Percentiles rank a stretch among this genome's conserved stretches.
Conservation (phyloP, 1,284 basidiomycete species). For the Kalmanozyma brasiliensis region DNA sequence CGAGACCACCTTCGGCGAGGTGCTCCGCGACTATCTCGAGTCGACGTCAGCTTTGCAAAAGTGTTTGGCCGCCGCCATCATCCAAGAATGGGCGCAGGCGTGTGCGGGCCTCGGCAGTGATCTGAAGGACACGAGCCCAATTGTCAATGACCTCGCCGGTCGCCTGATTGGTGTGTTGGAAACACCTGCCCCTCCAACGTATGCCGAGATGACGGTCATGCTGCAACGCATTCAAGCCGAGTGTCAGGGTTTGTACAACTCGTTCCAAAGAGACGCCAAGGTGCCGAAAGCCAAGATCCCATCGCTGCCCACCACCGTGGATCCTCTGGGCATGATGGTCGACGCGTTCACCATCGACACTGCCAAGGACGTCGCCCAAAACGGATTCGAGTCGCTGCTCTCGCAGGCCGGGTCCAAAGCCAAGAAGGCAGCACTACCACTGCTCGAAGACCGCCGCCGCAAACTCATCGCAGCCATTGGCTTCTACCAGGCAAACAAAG, state of each 20-base stretch:
- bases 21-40: constrained; percentile 81
- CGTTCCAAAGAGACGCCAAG: constrained; percentile 86
- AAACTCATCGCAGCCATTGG: constrained; percentile 82
- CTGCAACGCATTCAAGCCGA: constrained; percentile 84
- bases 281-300: constrained; percentile 83
- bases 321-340: constrained; percentile 74
- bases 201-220: constrained; percentile 89
- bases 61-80: constrained; percentile 82
- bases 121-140: constrained; percentile 38
- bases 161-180: constrained; percentile 81
- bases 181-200: constrained; percentile 77
- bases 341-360: constrained; percentile 82
- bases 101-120: constrained; percentile 31
- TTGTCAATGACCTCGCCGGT: constrained; percentile 70
- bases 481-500: constrained; percentile 84
- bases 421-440: constrained; percentile 77
- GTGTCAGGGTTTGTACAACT: constrained; percentile 80
- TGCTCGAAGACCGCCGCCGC: constrained; percentile 81
- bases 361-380: constrained; percentile 78
- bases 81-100: constrained; percentile 87
- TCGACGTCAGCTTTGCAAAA: constrained; percentile 92
- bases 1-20: constrained; percentile 70
- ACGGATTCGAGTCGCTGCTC: constrained; percentile 77
- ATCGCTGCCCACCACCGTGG: constrained; percentile 79
- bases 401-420: constrained; percentile 72